Evolutionary conservation across 2,329 filamentous ascomycete species (phyloP), one percentile per base, ranked within the genome.

Genomic region (Exserohilum rostratum): DNA sequence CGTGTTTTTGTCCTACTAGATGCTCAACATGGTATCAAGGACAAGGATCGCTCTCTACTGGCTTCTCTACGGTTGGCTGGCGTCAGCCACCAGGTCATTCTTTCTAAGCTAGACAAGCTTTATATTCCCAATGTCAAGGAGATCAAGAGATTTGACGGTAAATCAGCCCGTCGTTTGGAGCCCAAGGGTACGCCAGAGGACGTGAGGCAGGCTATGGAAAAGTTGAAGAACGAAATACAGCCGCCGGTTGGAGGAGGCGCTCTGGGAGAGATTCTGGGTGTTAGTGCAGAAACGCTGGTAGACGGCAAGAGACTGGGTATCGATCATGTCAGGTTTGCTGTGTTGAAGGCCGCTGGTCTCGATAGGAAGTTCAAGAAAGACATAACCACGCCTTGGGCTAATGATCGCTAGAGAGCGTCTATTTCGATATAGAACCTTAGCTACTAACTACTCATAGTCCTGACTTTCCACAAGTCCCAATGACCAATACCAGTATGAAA

Each of bases 1-100:
- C 76, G 85, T 48, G 84, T 83, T 0, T 90, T 89, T 65, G 73
- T 91, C 33, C 79, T 90, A 2, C 75, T 90, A 1, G 86, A 90
- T 70, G 78, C 84, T 2, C 72, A 81, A 22, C 86, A 88, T 65
- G 87, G 87, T 2, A 67, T 89, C 39, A 90, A 89, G 68, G 67
- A 75, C n/a, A 81, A 76, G 2, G 88, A 91, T 66, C 61, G 78
- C 27, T 76, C 82, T 34, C 76, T 90, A 17, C 75, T 91, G 6
- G 74, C 78, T 5, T 71, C 85, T 18, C 78, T 90, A 43, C 77
- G 82, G 13, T 61, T 80, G 40, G 77, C 80, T n/a, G 82, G 81
- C 1, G 81, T 90, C 13, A 78, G 84, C 0, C 85, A 87, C 68
- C 87, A 90, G 68, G 76, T 90, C 13, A 77, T 91, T 13, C 67